phyloP scores from a whole-genome alignment of 768 basidiomycete species.

The Boletus huronensis region DNA sequence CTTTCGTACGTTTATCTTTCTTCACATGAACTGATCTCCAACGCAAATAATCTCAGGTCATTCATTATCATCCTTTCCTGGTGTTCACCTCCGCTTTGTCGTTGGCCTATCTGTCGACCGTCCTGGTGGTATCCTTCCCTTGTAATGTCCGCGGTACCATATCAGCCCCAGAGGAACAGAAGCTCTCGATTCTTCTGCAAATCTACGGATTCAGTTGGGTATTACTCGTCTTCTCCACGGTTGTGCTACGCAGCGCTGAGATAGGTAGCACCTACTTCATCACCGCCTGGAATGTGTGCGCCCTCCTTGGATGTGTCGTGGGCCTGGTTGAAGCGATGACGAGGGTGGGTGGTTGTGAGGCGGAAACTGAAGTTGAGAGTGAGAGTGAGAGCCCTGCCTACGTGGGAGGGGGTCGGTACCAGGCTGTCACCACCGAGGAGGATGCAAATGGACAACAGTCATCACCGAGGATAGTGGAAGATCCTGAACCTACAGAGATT shows the following conservation, averaged over 20 bases:
- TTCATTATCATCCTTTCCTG: slow-evolving; percentile 54
- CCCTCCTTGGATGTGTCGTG: slow-evolving; percentile 40
- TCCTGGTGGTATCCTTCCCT: slow-evolving; percentile 39
- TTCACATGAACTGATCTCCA: neutral
- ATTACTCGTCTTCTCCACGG: slow-evolving; percentile 49
- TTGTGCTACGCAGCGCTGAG: slow-evolving; percentile 38
- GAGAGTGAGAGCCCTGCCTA: slow-evolving; percentile 5
- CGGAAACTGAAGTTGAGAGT: neutral
- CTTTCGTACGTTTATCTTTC: slow-evolving; percentile 46
- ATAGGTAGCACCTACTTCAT: slow-evolving; percentile 58
- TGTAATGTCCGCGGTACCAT: slow-evolving; percentile 23
- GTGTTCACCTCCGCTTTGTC: slow-evolving; percentile 49
- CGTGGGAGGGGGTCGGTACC: slow-evolving; percentile 24
- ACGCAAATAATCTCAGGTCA: slow-evolving; percentile 40
- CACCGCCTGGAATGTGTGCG: slow-evolving; percentile 50
- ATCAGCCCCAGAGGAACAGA: slow-evolving; percentile 41
- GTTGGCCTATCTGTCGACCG: slow-evolving; percentile 47
- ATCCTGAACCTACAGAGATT: slow-evolving; percentile 48
- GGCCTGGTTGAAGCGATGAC: slow-evolving; percentile 36
- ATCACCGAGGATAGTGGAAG: slow-evolving; percentile 28
- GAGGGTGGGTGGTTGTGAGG: slow-evolving; percentile 12
- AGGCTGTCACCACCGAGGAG: slow-evolving; percentile 23
- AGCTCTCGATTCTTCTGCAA: slow-evolving; percentile 49
- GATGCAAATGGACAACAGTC: slow-evolving; percentile 11
- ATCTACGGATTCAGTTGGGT: slow-evolving; percentile 58